Evolutionary conservation across 208 protist genomes (phyloP).

Genomic region (Herpetomonas muscarum): DNA sequence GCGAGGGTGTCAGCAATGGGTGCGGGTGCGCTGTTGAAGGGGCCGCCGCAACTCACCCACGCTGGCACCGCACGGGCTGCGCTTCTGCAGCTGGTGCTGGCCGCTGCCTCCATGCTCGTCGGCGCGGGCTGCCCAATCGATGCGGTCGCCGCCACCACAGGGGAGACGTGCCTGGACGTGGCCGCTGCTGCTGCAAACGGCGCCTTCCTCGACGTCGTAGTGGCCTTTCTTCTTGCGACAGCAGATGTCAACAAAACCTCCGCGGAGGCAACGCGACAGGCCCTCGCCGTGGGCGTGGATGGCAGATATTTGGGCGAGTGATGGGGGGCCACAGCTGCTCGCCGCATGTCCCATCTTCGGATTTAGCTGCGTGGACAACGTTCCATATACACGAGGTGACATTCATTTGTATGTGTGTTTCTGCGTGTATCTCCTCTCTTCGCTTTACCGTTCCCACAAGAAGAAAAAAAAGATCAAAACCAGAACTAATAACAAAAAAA

Average conservation of each 20-base stretch:
- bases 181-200: slow-evolving; percentile 15
- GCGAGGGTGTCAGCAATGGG: no score
- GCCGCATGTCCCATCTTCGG: no score
- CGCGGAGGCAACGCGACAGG: background rate
- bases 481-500: background rate
- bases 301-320: background rate
- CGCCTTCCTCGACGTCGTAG: slow-evolving; percentile 40
- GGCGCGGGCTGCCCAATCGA: slow-evolving; percentile 33
- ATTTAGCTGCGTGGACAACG: no score
- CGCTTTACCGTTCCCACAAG: background rate
- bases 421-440: background rate
- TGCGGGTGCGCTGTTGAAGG: no score
- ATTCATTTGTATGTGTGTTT: no score
- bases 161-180: slow-evolving; percentile 63
- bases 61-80: slow-evolving; percentile 11
- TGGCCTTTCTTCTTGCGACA: slow-evolving; percentile 39
- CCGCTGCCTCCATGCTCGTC: slow-evolving; percentile 37
- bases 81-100: slow-evolving; percentile 36
- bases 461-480: background rate
- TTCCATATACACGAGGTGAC: no score
- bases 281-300: no score
- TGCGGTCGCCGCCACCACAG: slow-evolving; percentile 21
- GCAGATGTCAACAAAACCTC: slow-evolving; percentile 12
- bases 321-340: background rate
- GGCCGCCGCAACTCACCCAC: no score